phyloP scores from a whole-genome alignment of 2,329 filamentous ascomycete species.

The Verticillium isaacii region DNA sequence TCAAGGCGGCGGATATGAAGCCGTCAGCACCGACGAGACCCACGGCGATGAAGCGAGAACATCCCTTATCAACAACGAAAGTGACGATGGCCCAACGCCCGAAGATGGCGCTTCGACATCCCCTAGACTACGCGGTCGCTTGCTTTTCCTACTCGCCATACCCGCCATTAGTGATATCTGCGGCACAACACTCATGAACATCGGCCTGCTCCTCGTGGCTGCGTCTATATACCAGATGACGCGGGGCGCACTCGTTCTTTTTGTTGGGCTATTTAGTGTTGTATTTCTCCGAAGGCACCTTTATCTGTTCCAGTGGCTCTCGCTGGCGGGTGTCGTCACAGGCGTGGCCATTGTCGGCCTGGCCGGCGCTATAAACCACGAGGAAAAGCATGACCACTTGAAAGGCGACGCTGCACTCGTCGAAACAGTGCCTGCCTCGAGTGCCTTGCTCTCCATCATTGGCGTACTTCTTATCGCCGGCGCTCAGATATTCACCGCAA shows the following conservation, averaged over 20 bases:
- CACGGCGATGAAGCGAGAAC: constrained; percentile 34
- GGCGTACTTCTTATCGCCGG: constrained; percentile 88
- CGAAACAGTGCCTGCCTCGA: constrained; percentile 13
- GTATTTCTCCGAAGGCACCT: constrained; percentile 79
- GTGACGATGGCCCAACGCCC: constrained; percentile 43
- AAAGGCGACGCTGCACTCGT: constrained; percentile 34
- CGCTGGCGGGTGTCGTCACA: constrained; percentile 77
- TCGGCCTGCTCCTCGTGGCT: constrained; percentile 86
- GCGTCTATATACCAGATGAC: constrained; percentile 99
- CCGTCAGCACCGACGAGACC: constrained; percentile 46
- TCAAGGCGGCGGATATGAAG: constrained; percentile 57
- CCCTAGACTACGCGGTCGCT: constrained; percentile 64
- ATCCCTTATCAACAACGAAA: constrained; percentile 35
- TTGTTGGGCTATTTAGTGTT: constrained; percentile 93
- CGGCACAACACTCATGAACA: constrained; percentile 96
- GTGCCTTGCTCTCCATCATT: constrained; percentile 64
- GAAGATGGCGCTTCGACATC: constrained; percentile 37
- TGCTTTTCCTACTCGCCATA: constrained; percentile 70
- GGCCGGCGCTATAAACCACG: constrained; percentile 75
- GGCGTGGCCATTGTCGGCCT: constrained; percentile 89
- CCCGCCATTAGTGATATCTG: constrained; percentile 92
- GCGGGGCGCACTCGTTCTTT: constrained; percentile 85
- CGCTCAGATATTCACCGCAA: constrained; percentile 94
- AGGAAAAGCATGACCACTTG: constrained; percentile 32
- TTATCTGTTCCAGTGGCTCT: constrained; percentile 86